phyloP scores from a whole-genome alignment of 345 rosid genomes.

The Orychophragmus violaceus region DNA sequence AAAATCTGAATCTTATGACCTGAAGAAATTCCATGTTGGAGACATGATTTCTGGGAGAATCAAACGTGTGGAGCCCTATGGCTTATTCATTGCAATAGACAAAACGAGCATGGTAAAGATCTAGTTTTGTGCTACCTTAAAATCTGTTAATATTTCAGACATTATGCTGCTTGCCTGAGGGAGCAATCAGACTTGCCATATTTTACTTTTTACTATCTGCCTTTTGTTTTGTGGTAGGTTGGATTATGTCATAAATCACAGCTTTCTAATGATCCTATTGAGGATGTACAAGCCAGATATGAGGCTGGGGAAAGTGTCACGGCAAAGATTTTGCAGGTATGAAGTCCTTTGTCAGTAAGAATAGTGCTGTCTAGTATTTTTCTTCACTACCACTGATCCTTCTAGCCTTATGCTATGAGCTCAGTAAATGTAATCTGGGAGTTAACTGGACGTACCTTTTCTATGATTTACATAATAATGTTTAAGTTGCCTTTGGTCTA shows the following conservation, averaged over 20 bases:
- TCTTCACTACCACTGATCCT: not conserved
- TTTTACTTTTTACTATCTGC: not conserved
- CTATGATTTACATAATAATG: not conserved
- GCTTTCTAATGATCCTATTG: conserved; percentile 59
- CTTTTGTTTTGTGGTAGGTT: conserved; percentile 47
- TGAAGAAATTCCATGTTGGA: conserved; percentile 54
- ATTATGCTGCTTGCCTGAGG: not conserved
- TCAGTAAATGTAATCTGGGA: not conserved
- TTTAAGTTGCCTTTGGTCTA: not conserved
- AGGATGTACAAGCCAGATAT: conserved; percentile 50
- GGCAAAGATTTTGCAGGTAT: conserved; percentile 83
- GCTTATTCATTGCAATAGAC: conserved; percentile 62
- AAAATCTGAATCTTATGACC: conserved; percentile 48
- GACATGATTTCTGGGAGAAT: conserved; percentile 57
- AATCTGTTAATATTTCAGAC: not conserved
- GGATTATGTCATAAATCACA: conserved; percentile 88
- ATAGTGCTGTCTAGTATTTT: not conserved
- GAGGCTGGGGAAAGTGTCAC: conserved; percentile 70
- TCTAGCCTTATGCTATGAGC: not conserved
- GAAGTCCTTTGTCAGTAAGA: not conserved
- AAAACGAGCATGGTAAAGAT: conserved; percentile 64
- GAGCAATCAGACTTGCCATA: conserved; percentile 1
- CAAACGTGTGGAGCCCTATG: conserved; percentile 77
- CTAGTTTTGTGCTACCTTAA: not conserved
- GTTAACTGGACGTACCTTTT: not conserved